These are phyloP conservation scores for Gnaphalium uliginosum DNA, from an alignment of 129 eudicot genomes.

Conservation along the genomic window DNA sequence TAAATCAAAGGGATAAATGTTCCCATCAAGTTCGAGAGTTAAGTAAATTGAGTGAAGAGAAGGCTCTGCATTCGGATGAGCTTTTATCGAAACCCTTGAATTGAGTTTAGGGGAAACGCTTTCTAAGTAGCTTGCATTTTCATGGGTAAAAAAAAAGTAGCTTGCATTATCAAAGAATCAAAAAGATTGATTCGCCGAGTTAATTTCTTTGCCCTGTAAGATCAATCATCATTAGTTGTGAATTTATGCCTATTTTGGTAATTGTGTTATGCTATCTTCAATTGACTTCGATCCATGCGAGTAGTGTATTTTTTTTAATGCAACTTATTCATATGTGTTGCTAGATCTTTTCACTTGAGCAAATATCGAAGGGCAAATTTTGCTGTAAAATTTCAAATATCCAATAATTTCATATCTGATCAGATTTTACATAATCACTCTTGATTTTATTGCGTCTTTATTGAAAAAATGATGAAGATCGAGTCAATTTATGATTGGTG, in stretches of 20 bases:
- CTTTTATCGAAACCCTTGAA: background rate
- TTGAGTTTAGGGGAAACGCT: slow-evolving; percentile 3
- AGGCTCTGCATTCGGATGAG: slow-evolving; percentile 9
- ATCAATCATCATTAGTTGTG: slow-evolving; percentile 6
- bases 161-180: background rate
- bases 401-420: background rate
- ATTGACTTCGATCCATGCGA: background rate
- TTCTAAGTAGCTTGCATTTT: background rate
- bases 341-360: background rate
- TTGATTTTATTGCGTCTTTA: background rate
- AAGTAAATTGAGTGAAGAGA: background rate
- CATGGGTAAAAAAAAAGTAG: too few relatives aligned
- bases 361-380: slow-evolving; percentile 3
- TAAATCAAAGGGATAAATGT: background rate
- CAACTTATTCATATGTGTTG: background rate
- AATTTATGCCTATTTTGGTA: slow-evolving; percentile 21
- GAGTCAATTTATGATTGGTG: background rate
- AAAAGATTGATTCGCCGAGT: background rate
- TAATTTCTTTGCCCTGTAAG: background rate
- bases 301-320: slow-evolving; percentile 9
- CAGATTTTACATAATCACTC: background rate
- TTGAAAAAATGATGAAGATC: background rate
- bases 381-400: background rate
- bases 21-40: background rate
- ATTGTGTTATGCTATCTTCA: slow-evolving; percentile 1